Base-by-base conservation (phyloP, 139 green algal genomes). In the Closterium sp. region DNA sequence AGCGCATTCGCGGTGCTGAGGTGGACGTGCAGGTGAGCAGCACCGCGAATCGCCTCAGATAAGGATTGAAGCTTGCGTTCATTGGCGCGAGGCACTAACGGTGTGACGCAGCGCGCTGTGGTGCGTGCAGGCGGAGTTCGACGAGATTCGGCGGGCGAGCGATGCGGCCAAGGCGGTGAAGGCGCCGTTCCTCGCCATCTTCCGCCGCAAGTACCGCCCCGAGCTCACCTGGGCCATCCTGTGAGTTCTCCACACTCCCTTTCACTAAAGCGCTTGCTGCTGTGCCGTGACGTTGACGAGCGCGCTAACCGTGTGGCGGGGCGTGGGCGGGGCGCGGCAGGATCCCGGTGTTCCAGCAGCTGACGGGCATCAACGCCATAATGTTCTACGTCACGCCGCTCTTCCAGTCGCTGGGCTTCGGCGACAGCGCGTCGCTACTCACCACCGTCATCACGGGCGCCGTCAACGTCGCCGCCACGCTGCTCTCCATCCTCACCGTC, bases 311-410 rank as follows among this genome's bases (percentile, higher is more conserved):
- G n/a, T n/a, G n/a, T n/a, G n/a, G n/a, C n/a, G n/a, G n/a, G n/a
- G n/a, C n/a, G n/a, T n/a, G n/a, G n/a, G n/a, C n/a, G n/a, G n/a
- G n/a, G n/a, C n/a, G n/a, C 43, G 43, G 81, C 81, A 86, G 81
- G n/a, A 90, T 96, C 25, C 94, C 92, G 19, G 87, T 96, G 33
- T 96, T 97, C 93, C 95, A 97, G 92, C 96, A 97, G 93, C 69
- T 97, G 34, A 92, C 89, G n/a, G 95, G 95, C 31, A 96, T 96
- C 87, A 96, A 96, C 89, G 86, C 95, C 33, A 94, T 96, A 81
- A 94, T 96, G 38, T 96, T 96, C 88, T 96, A 96, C 87, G 91
- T 88, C 9, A 91, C 95, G 21, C 76, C 94, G 4, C 36, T 97
- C n/a, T 96, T 97, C 90, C 86, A 91, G 8, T 92, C 92, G 33